Evolutionary conservation across 805 yeast species (phyloP), one percentile per base, ranked within the genome.

Genomic region (Monosporozyma solicola): DNA sequence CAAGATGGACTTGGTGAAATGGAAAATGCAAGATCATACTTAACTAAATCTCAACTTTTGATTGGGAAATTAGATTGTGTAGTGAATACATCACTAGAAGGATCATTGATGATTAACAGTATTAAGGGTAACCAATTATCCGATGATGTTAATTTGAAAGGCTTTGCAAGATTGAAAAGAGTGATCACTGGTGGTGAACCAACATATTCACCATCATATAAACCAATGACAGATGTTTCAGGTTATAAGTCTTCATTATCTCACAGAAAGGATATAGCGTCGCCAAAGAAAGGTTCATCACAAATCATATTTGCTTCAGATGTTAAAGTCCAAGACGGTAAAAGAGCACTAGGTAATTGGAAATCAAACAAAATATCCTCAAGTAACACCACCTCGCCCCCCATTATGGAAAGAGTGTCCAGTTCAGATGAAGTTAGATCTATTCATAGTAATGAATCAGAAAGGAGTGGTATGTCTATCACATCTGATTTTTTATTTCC

Each of bases 121-220:
- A 54, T 61, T 46, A 53, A 59, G n/a, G 56, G 55, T 25, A 51
- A 52, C 27, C 49, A 55, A 33, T 45, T 52, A 15, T 57, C 55
- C 20, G 51, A 16, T n/a, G 49, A 47, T 13, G 33, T 33, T 5
- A 43, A 47, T 20, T 24, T 47, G 49, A 47, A 35, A 15, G 59
- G 57, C 5, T 58, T 63, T 41, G 53, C 53, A 4, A 56, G 60
- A 16, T 43, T 67, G 47, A 65, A 60, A 53, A 59, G 56, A 24
- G 61, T 61, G 1, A 52, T 67, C 20, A 64, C 68, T 1, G 70
- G 70, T 10, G 61, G 61, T 29, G 41, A 39, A 27, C 52, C 54
- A 31, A 51, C 56, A n/a, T 47, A 49, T 25, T 10, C 33, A 7
- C 13, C 27, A 7, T 22, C 45, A 37, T 33, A 52, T 32, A 49